These are phyloP conservation scores for Sporothrix brasiliensis DNA, from an alignment of 2,329 filamentous ascomycete species.

Conservation along the genomic window DNA sequence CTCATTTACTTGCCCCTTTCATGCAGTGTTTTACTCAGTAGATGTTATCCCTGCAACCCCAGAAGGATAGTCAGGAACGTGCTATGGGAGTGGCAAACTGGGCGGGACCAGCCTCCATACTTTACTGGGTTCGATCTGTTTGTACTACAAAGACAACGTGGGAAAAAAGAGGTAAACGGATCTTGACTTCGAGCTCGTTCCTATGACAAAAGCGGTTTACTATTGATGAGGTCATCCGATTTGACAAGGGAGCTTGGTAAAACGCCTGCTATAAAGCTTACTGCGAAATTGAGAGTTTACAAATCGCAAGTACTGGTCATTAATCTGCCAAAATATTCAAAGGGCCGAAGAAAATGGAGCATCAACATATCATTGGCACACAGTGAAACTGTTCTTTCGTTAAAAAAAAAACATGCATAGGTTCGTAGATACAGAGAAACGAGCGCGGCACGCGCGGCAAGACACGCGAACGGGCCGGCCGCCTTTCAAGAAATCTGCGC, in stretches of 20 bases:
- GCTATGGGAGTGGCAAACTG: conserved; percentile 1
- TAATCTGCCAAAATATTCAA: neutral
- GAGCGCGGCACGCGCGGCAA: neutral
- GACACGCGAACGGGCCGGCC: neutral
- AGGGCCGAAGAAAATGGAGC: neutral
- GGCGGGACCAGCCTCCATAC: neutral
- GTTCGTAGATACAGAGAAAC: too few relatives aligned
- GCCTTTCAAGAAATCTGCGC: conserved; percentile 2
- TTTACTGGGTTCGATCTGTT: neutral
- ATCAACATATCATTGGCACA: too few relatives aligned
- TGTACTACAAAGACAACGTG: neutral
- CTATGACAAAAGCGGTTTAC: neutral
- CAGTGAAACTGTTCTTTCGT: neutral
- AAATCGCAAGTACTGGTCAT: neutral
- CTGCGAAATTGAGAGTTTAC: neutral
- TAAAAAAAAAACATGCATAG: too few relatives aligned
- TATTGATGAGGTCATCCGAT: neutral
- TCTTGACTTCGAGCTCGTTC: neutral
- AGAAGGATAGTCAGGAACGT: conserved; percentile 21
- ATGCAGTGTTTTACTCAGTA: neutral
- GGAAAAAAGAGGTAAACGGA: neutral
- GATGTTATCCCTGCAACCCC: conserved; percentile 1
- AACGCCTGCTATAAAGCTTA: neutral
- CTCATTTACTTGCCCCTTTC: too few relatives aligned
- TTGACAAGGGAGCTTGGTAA: neutral